A percentile compares a stretch with the other conserved stretches of the same genome.
Conservation (phyloP, 2,329 filamentous ascomycete species). For the Blastomyces silverae region DNA sequence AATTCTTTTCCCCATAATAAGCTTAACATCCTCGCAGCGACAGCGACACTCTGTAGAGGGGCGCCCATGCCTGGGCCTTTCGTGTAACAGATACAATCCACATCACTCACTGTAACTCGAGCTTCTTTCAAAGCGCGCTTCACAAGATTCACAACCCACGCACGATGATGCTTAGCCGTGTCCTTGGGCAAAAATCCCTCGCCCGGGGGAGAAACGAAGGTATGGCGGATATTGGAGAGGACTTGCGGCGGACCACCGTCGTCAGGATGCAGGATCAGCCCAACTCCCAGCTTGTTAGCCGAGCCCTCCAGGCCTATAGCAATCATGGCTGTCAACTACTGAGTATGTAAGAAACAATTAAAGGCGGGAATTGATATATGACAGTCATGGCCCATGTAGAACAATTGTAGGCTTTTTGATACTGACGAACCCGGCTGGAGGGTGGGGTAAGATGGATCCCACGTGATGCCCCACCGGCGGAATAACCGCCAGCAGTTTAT, state of each 20-base stretch:
- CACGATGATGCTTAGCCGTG: conserved; percentile 83
- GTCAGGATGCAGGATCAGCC: conserved; percentile 70
- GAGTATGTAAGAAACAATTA: neutral
- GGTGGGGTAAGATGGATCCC: neutral
- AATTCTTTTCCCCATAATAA: conserved; percentile 83
- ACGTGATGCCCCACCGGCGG: conserved; percentile 4
- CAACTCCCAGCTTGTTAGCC: conserved; percentile 95
- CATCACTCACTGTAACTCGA: conserved; percentile 53
- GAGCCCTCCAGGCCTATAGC: conserved; percentile 79
- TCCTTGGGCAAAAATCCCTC: conserved; percentile 96
- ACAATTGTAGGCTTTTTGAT: neutral
- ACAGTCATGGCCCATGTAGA: neutral
- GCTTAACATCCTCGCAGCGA: conserved; percentile 73
- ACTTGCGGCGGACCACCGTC: conserved; percentile 55
- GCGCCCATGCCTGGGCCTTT: conserved; percentile 95
- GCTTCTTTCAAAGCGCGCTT: conserved; percentile 70
- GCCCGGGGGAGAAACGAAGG: conserved; percentile 83
- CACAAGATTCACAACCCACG: conserved; percentile 75
- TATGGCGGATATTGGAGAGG: conserved; percentile 90
- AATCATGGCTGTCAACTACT: conserved; percentile 45
- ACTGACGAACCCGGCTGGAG: neutral
- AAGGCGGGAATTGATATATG: neutral
- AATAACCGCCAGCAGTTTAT: conserved; percentile 24
- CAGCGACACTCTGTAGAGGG: conserved; percentile 75
- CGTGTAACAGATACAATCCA: conserved; percentile 94